A percentile compares a stretch with the other conserved stretches of the same genome.
Evolutionary conservation across 2,329 filamentous ascomycete species (phyloP).

Genomic region (Botrytis sinoallii): DNA sequence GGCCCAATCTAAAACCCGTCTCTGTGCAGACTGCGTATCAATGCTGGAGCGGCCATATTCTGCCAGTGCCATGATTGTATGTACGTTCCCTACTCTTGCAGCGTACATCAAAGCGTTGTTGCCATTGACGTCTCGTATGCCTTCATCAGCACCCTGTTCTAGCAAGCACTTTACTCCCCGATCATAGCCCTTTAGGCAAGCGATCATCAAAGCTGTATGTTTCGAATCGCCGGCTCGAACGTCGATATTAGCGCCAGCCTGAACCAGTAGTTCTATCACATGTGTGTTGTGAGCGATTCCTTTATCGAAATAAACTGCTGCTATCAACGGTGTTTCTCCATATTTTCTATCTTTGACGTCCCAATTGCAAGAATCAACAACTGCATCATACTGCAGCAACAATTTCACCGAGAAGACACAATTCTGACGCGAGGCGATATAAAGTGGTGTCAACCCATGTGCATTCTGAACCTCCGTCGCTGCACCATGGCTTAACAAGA

Average conservation of each 20-base stretch:
- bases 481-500: constrained; percentile 15
- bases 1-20: constrained; percentile 14
- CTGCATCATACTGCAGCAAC: constrained; percentile 8
- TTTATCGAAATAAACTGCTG: constrained; percentile 17
- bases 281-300: constrained; percentile 16
- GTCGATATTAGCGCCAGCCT: constrained; percentile 16
- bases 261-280: constrained; percentile 15
- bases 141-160: constrained; percentile 11
- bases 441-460: constrained; percentile 16
- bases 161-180: constrained; percentile 15
- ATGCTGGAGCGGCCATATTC: constrained; percentile 9
- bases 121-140: constrained; percentile 4
- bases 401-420: constrained; percentile 16
- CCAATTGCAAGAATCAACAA: constrained; percentile 15
- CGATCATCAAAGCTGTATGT: constrained; percentile 18
- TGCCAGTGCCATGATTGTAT: constrained; percentile 3
- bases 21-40: constrained; percentile 4
- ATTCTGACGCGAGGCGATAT: constrained; percentile 18
- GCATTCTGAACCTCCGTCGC: constrained; percentile 13
- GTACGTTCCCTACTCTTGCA: constrained; percentile 12
- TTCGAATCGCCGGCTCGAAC: constrained; percentile 6
- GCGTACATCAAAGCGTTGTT: constrained; percentile 18
- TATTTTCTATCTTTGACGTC: constrained; percentile 17
- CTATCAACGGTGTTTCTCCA: constrained; percentile 20
- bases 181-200: constrained; percentile 15